Percentiles rank a stretch among this genome's conserved stretches.
phyloP scores from a whole-genome alignment of 2,329 filamentous ascomycete species.

The Didymella exigua region DNA sequence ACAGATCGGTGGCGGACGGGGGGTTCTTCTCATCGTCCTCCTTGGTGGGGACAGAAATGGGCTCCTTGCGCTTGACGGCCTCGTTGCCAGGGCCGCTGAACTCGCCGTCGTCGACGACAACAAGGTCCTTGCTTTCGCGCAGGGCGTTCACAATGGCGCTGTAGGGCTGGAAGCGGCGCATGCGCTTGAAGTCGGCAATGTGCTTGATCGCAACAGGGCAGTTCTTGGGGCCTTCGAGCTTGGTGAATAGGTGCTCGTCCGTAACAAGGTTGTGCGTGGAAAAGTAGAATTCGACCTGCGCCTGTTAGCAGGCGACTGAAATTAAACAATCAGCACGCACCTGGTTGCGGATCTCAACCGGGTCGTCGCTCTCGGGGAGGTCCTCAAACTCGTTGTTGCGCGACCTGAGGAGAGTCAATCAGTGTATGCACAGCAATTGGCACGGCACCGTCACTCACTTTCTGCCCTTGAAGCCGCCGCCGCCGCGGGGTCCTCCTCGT shows the following conservation, averaged over 20 bases:
- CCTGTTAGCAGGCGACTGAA: not conserved
- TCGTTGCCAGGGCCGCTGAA: constrained; percentile 55
- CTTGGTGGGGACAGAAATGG: constrained; percentile 54
- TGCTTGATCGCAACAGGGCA: constrained; percentile 78
- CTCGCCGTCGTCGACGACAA: constrained; percentile 73
- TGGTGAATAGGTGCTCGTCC: constrained; percentile 84
- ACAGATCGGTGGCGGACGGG: constrained; percentile 48
- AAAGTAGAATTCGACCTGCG: constrained; percentile 93
- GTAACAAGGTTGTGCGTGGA: constrained; percentile 86
- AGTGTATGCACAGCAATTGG: constrained; percentile 4
- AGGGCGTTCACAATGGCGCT: constrained; percentile 82
- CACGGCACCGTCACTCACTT: constrained; percentile 16
- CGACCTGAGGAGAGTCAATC: constrained; percentile 26
- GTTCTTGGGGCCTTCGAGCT: constrained; percentile 79
- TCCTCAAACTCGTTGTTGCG: constrained; percentile 42
- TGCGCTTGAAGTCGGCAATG: constrained; percentile 89
- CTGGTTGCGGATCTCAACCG: constrained; percentile 81
- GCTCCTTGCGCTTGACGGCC: constrained; percentile 70
- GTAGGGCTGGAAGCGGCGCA: constrained; percentile 92
- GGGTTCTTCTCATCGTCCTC: constrained; percentile 39
- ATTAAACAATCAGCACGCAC: constrained; percentile 52
- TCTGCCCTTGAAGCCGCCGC: constrained; percentile 27
- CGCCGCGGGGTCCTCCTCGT: constrained; percentile 20
- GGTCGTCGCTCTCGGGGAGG: constrained; percentile 76
- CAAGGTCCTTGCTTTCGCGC: constrained; percentile 74